Percentiles rank a stretch among this genome's conserved stretches.
Evolutionary conservation across 108 stramenopile species (phyloP).

Genomic region (Nitzschia sp.): DNA sequence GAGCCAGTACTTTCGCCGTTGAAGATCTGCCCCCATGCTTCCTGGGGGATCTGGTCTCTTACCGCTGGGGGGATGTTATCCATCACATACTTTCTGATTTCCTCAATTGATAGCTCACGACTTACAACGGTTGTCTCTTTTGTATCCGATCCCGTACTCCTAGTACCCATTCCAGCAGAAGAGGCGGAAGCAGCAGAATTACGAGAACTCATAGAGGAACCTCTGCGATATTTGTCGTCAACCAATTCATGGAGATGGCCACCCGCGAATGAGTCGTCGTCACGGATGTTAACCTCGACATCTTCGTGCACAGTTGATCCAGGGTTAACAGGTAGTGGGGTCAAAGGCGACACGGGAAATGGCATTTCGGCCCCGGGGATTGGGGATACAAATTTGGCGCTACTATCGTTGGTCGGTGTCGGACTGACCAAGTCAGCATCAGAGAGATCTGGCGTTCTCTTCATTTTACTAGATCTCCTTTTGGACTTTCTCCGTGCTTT

Average conservation of each 20-base stretch:
- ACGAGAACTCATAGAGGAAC: neutral
- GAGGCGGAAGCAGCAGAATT: neutral
- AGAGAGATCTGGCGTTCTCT: neutral
- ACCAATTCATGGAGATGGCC: constrained; percentile 8
- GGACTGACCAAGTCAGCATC: constrained; percentile 2
- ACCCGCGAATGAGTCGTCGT: constrained; percentile 21
- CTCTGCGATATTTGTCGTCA: constrained; percentile 7
- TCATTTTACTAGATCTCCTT: constrained; percentile 1
- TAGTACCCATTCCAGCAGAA: neutral
- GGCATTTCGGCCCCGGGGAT: neutral
- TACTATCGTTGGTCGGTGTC: neutral
- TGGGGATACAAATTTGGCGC: neutral
- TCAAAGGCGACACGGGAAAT: neutral
- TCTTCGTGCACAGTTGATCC: neutral
- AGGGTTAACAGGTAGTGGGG: neutral
- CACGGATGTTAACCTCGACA: neutral
- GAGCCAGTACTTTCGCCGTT: constrained; percentile 1
- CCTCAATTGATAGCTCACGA: constrained; percentile 20
- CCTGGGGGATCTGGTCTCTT: constrained; percentile 28
- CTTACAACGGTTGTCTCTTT: constrained; percentile 5
- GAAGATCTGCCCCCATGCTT: constrained; percentile 31
- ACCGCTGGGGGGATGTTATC: constrained; percentile 21
- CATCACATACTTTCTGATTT: constrained; percentile 27
- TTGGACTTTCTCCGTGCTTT: constrained; percentile 3
- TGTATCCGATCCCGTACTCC: constrained; percentile 4